Percentiles rank a stretch among this genome's conserved stretches.
Evolutionary conservation across 2,329 filamentous ascomycete species (phyloP).

Genomic region (Colletotrichum sublineola): DNA sequence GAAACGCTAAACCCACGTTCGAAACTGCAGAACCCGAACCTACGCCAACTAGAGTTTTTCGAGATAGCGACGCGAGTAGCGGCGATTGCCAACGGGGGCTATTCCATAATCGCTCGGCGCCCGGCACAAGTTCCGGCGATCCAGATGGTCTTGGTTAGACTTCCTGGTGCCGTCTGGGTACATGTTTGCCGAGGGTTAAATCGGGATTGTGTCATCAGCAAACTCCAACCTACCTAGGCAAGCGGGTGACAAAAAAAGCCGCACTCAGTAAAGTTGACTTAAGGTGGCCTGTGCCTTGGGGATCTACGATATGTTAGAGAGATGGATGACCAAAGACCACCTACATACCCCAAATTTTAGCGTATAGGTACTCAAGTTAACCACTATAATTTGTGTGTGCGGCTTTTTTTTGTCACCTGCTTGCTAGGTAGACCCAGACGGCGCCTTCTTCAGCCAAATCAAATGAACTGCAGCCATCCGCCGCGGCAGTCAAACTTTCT

Average conservation of each 20-base stretch:
- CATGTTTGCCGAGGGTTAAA: not conserved
- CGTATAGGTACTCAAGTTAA: too few species aligned
- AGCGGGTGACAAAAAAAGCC: too few species aligned
- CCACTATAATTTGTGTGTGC: too few species aligned
- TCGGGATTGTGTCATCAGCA: conserved; percentile 13
- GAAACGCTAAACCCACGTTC: conserved; percentile 31
- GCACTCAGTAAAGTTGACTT: too few species aligned
- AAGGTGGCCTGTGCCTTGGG: too few species aligned
- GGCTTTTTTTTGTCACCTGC: too few species aligned
- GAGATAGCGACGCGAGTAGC: conserved; percentile 25
- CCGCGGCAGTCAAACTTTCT: conserved; percentile 16
- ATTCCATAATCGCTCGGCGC: not conserved
- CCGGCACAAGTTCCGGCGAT: conserved; percentile 7
- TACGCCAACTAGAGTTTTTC: conserved; percentile 13
- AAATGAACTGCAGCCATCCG: conserved; percentile 2
- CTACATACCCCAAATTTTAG: too few species aligned
- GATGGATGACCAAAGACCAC: too few species aligned
- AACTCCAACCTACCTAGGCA: conserved; percentile 11
- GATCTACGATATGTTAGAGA: too few species aligned
- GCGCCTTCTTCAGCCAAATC: not conserved
- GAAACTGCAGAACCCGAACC: conserved; percentile 31
- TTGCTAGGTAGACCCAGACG: not conserved
- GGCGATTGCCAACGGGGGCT: conserved; percentile 12
- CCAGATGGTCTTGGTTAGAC: not conserved
- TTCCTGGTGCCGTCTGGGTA: conserved; percentile 8